Percentiles rank a stretch among this genome's conserved stretches.
Evolutionary conservation across 352 stramenopile genomes (phyloP).

Genomic region (Phytophthora constricta): DNA sequence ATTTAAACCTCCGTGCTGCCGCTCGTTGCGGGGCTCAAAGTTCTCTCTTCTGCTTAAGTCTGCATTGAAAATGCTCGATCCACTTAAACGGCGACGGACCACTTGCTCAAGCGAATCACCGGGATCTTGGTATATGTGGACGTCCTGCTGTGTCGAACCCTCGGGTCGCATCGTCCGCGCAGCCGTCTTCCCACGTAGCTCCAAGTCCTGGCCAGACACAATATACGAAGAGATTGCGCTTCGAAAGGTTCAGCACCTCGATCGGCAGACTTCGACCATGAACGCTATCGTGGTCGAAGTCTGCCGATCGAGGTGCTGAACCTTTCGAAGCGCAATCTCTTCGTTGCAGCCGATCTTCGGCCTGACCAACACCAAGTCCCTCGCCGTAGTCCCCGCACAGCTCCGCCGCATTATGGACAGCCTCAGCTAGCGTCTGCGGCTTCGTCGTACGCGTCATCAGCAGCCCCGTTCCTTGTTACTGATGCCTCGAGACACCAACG

Average conservation of each 20-base stretch:
- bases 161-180: too few relatives aligned
- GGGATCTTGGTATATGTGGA: too few relatives aligned
- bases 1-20: too few relatives aligned
- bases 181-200: too few relatives aligned
- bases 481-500: neutral
- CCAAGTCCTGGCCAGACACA: too few relatives aligned
- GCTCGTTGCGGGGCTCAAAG: too few relatives aligned
- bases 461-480: neutral
- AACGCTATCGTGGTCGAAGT: neutral
- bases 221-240: neutral
- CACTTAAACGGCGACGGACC: too few relatives aligned
- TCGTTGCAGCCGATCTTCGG: neutral
- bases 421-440: neutral
- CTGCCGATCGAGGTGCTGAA: neutral
- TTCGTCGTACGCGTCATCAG: neutral
- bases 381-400: neutral
- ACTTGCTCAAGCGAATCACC: too few relatives aligned
- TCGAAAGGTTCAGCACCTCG: neutral
- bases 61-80: too few relatives aligned
- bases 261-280: neutral
- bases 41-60: too few relatives aligned
- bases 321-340: neutral
- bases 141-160: too few relatives aligned
- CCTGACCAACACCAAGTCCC: neutral
- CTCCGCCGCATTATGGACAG: neutral